Evolutionary conservation across 2,329 filamentous ascomycete species (phyloP).

Genomic region (Stachybotrys elegans): DNA sequence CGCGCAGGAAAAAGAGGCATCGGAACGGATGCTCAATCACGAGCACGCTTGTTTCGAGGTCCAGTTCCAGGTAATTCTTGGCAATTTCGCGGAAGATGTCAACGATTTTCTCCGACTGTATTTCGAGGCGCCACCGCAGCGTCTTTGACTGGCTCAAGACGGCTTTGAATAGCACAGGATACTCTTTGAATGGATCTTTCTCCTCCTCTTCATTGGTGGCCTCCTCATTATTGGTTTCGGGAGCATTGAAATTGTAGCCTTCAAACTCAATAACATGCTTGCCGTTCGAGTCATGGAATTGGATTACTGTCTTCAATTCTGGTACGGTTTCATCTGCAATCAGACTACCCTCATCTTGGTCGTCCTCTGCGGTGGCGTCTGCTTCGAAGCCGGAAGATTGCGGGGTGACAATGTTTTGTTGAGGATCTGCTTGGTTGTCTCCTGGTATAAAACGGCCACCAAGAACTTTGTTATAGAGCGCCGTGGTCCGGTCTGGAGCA

Average conservation of each 20-base stretch:
- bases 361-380: too few relatives aligned
- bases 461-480: too few relatives aligned
- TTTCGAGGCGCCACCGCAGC: neutral
- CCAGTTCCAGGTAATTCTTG: neutral
- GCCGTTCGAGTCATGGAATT: neutral
- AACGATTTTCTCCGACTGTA: neutral
- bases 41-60: neutral
- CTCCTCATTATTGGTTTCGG: too few relatives aligned
- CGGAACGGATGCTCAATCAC: neutral
- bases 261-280: neutral
- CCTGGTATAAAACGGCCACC: too few relatives aligned
- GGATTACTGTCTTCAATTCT: neutral
- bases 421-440: too few relatives aligned
- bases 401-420: too few relatives aligned
- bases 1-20: neutral
- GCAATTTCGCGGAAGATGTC: neutral
- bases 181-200: neutral
- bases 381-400: too few relatives aligned
- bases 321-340: too few relatives aligned
- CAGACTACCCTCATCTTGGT: too few relatives aligned
- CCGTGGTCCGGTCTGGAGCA: too few relatives aligned
- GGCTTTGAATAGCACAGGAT: neutral
- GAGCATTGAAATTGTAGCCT: neutral
- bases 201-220: too few relatives aligned
- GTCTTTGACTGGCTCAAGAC: neutral